Evolutionary conservation across 495 filamentous ascomycete species (phyloP), one percentile per base, ranked within the genome.

Genomic region (Tuber borchii): DNA sequence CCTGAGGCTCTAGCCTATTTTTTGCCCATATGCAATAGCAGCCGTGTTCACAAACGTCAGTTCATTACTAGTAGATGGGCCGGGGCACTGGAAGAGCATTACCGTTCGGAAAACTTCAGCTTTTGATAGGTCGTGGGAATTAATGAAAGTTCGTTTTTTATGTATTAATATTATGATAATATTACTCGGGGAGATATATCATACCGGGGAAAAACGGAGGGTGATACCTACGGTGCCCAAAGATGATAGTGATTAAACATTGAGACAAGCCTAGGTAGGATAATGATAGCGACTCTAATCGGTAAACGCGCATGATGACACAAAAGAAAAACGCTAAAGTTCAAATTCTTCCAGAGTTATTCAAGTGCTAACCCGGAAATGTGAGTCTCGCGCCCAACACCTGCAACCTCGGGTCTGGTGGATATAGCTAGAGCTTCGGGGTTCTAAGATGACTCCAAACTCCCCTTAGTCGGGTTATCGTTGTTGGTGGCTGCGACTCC

Each of bases 401-500:
- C 73, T 75, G 51, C 34, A 75, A 48, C n/a, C 56, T 40, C 3
- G 69, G n/a, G 10, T 31, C n/a, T 61, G 51, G 14, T 31, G 3
- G n/a, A 14, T 26, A 31, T 31, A 31, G 2, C 51, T 61, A 75
- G 37, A 71, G 8, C 45, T 61, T 43, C 9, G 40, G 34, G 26
- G 46, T 44, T 22, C 70, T 75, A 81, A 89, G 84, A 83, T 89
- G 87, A 72, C 80, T 80, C 79, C 88, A 83, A 77, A 88, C 84
- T 85, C 87, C 87, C 81, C 83, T 88, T 76, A 89, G 80, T 71
- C 87, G 82, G 72, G 82, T 82, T 26, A 87, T 84, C 71, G 87
- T 86, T 68, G 86, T 86, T 61, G 51, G 26, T n/a, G 85, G 84
- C 69, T 84, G 80, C 42, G 26, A 44, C 20, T 76, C 74, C 37